These are phyloP conservation scores for Russula ochroleuca DNA, from an alignment of 768 basidiomycete genomes.

Conservation along the genomic window DNA sequence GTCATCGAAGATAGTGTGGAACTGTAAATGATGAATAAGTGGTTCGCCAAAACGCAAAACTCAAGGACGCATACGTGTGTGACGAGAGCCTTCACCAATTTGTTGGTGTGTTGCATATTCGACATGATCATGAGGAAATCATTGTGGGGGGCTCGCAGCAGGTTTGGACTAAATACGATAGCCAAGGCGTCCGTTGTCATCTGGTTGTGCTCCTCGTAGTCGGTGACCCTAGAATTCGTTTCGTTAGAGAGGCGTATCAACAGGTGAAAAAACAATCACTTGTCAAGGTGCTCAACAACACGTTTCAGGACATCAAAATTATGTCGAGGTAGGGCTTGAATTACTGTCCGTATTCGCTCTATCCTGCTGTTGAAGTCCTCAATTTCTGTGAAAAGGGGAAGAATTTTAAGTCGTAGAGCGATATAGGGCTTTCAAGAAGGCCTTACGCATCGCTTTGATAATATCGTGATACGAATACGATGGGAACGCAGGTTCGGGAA, in stretches of 20 bases:
- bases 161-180: conserved; percentile 81
- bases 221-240: conserved; percentile 57
- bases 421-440: not conserved
- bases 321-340: conserved; percentile 63
- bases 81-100: conserved; percentile 46
- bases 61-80: conserved; percentile 64
- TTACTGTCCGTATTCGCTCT: conserved; percentile 56
- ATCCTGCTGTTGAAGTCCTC: conserved; percentile 67
- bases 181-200: conserved; percentile 85
- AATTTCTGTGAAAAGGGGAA: conserved; percentile 43
- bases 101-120: conserved; percentile 51
- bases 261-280: conserved; percentile 34
- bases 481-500: conserved; percentile 79
- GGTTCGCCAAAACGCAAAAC: not conserved
- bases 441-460: conserved; percentile 64
- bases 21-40: conserved; percentile 40
- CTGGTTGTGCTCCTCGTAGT: conserved; percentile 83
- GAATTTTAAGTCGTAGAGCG: not conserved
- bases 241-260: conserved; percentile 2
- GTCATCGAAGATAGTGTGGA: conserved; percentile 65
- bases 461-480: conserved; percentile 60
- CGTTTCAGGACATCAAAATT: conserved; percentile 79
- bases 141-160: conserved; percentile 72
- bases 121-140: conserved; percentile 73
- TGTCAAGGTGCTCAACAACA: conserved; percentile 80